phyloP scores from a whole-genome alignment of 345 rosid species.

The Triadica sebifera region DNA sequence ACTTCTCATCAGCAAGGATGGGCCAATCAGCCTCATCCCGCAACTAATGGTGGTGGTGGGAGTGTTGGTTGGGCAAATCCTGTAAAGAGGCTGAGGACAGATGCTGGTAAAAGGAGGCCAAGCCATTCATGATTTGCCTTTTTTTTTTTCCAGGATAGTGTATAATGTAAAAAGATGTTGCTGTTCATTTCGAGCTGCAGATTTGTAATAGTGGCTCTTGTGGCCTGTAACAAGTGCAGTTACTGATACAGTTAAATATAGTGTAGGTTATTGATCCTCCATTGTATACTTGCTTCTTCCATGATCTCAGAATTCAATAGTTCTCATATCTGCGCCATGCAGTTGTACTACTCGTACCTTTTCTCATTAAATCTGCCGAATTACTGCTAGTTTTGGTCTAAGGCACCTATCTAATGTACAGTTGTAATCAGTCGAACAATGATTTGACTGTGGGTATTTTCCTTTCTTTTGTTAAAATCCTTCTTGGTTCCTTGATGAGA shows the following conservation, averaged over 20 bases:
- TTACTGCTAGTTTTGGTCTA: not conserved
- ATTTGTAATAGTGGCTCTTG: conserved; percentile 20
- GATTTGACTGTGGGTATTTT: too few species aligned
- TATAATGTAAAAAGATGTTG: conserved; percentile 20
- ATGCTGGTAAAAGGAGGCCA: conserved; percentile 85
- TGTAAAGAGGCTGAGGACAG: conserved; percentile 92
- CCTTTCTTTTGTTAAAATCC: too few species aligned
- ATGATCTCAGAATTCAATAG: conserved; percentile 27
- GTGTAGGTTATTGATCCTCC: conserved; percentile 33
- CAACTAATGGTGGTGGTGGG: conserved; percentile 56
- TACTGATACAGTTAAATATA: conserved; percentile 29
- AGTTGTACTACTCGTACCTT: not conserved
- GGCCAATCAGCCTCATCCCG: conserved; percentile 65
- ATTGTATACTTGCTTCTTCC: conserved; percentile 22
- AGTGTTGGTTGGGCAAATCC: conserved; percentile 98
- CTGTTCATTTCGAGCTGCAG: conserved; percentile 13
- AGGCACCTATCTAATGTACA: too few species aligned
- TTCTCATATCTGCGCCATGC: conserved; percentile 24
- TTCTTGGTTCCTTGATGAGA: too few species aligned
- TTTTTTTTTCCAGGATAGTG: conserved; percentile 14
- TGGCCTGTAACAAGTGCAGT: conserved; percentile 31
- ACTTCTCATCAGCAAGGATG: conserved; percentile 60
- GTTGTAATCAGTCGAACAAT: too few species aligned
- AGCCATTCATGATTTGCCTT: conserved; percentile 59
- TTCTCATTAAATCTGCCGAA: not conserved